phyloP scores from a whole-genome alignment of 257 asterid genomes.

The Rauvolfia tetraphylla region DNA sequence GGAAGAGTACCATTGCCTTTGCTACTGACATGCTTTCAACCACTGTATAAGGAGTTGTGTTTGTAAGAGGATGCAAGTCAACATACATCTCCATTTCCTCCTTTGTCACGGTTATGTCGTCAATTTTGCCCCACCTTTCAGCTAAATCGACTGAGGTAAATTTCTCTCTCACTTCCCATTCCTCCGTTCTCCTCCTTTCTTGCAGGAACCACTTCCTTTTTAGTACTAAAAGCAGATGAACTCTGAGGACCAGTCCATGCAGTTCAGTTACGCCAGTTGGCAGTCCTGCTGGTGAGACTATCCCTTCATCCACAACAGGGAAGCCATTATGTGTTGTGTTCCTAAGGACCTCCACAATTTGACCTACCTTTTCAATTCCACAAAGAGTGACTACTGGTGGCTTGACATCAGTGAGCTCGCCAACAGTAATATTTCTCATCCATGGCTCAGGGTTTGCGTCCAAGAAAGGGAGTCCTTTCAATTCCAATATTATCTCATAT shows the following conservation, averaged over 20 bases:
- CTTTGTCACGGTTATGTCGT: slow-evolving; percentile 51
- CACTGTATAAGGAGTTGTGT: slow-evolving; percentile 69
- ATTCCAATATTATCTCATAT: slow-evolving; percentile 76
- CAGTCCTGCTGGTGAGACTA: slow-evolving; percentile 31
- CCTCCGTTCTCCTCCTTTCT: slow-evolving; percentile 63
- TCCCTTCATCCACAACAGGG: slow-evolving; percentile 62
- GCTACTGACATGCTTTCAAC: slow-evolving; percentile 78
- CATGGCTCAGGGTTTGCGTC: slow-evolving; percentile 89
- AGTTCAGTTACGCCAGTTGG: slow-evolving; percentile 46
- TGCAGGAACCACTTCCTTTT: slow-evolving; percentile 79
- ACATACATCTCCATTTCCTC: slow-evolving; percentile 83
- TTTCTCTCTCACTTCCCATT: slow-evolving; percentile 76
- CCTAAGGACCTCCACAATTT: slow-evolving; percentile 62
- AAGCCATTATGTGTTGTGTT: slow-evolving; percentile 84
- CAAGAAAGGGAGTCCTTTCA: slow-evolving; percentile 90
- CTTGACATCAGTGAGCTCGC: slow-evolving; percentile 74
- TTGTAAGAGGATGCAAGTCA: slow-evolving; percentile 74
- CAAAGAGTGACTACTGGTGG: slow-evolving; percentile 54
- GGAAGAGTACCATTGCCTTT: slow-evolving; percentile 79
- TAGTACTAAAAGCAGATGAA: slow-evolving; percentile 64
- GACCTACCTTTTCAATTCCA: slow-evolving; percentile 75
- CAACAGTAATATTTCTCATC: slow-evolving; percentile 87
- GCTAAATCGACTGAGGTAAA: slow-evolving; percentile 69
- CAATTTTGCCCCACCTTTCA: slow-evolving; percentile 66
- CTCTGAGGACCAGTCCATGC: slow-evolving; percentile 70